These are phyloP conservation scores for Trichoderma hamatum DNA, from an alignment of 2,329 filamentous ascomycete species.

Conservation along the genomic window DNA sequence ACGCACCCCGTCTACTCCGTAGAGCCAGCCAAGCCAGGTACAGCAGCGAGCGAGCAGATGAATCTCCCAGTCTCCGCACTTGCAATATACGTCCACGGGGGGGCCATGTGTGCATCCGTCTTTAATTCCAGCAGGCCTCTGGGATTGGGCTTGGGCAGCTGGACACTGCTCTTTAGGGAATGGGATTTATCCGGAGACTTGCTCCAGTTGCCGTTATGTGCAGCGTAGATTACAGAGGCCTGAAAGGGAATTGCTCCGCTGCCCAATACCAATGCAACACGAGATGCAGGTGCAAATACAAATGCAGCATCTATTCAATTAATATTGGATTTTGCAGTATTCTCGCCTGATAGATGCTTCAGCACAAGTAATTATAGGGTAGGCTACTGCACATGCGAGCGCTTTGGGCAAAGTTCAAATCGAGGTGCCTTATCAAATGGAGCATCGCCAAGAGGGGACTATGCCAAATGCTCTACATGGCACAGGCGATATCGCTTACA, in stretches of 20 bases:
- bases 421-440: background rate
- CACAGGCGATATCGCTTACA: background rate
- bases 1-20: background rate
- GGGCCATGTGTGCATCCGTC: background rate
- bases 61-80: background rate
- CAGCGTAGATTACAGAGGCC: background rate
- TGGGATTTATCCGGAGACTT: slow-evolving; percentile 5
- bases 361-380: background rate
- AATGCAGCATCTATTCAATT: background rate
- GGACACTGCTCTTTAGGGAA: background rate
- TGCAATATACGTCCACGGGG: background rate
- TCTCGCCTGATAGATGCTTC: background rate
- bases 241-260: background rate
- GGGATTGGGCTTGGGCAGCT: background rate
- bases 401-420: background rate
- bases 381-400: background rate
- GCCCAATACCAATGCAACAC: background rate
- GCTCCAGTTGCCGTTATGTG: slow-evolving; percentile 1
- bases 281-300: background rate
- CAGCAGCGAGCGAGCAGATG: background rate
- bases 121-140: background rate
- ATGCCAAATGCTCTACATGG: background rate
- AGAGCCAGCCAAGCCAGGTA: background rate
- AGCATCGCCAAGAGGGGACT: background rate
- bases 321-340: background rate